Conservation (phyloP, 805 yeast genomes). For the Wickerhamomyces rabaulensis region DNA sequence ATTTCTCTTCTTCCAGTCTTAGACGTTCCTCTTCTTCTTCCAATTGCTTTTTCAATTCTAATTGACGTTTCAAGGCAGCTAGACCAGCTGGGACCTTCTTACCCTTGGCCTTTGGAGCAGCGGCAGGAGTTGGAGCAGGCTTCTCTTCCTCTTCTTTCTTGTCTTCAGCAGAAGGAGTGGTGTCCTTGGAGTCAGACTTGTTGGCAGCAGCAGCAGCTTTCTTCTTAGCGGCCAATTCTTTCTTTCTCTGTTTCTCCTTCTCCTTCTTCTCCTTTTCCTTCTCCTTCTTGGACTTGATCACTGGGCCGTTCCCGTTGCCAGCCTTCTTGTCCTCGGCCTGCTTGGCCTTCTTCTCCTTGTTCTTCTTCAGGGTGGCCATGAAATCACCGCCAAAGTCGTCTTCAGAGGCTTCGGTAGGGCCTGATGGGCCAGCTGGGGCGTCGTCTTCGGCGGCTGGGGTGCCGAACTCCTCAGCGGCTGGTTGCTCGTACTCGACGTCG, state of each 20-base stretch:
- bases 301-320: conserved; percentile 51
- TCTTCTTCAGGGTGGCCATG: conserved; percentile 75
- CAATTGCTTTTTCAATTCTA: conserved; percentile 79
- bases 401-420: conserved; percentile 26
- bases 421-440: conserved; percentile 22
- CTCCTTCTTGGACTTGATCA: conserved; percentile 86
- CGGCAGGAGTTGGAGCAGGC: conserved; percentile 32
- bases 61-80: conserved; percentile 85
- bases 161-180: conserved; percentile 16
- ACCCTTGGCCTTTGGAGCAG: conserved; percentile 42
- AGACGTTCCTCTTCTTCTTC: conserved; percentile 77
- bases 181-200: conserved; percentile 15
- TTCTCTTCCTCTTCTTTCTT: conserved; percentile 19
- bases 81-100: conserved; percentile 85
- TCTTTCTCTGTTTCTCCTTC: conserved; percentile 83
- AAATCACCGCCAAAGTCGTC: conserved; percentile 60
- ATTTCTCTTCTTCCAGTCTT: conserved; percentile 69
- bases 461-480: conserved; percentile 51
- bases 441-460: conserved; percentile 27
- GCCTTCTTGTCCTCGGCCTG: conserved; percentile 48
- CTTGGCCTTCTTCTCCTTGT: conserved; percentile 71
- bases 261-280: conserved; percentile 95
- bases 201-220: conserved; percentile 75
- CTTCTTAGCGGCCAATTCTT: conserved; percentile 82
- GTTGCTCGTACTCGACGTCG: conserved; percentile 48